These are phyloP conservation scores for Acanthochlamys bracteata DNA, from an alignment of 106 monocot genomes.

Conservation along the genomic window DNA sequence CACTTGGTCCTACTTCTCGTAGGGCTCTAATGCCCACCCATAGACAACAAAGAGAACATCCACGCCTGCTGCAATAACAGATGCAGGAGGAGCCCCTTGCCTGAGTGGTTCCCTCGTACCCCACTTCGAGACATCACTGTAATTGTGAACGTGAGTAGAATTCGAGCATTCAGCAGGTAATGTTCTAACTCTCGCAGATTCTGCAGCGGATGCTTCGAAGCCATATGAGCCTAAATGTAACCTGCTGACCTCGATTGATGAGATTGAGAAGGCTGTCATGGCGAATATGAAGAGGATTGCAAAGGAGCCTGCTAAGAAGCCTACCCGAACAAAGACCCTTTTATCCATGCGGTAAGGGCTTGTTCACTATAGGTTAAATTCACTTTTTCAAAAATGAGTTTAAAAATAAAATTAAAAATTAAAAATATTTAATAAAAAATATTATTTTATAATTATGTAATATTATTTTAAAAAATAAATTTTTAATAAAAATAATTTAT, in stretches of 20 bases:
- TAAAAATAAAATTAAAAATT: no score
- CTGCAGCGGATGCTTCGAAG: neutral
- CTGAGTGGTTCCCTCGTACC: conserved; percentile 15
- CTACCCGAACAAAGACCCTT: conserved; percentile 19
- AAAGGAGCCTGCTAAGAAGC: conserved; percentile 17
- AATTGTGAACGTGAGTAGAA: conserved; percentile 6
- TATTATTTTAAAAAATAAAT: no score
- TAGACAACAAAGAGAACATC: conserved; percentile 13
- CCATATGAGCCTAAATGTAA: conserved; percentile 15
- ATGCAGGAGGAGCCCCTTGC: conserved; percentile 5
- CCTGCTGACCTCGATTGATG: conserved; percentile 28
- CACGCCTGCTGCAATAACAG: neutral
- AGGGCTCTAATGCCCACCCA: neutral
- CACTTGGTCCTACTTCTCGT: neutral
- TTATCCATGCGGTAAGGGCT: conserved; percentile 60
- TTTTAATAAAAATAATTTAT: no score
- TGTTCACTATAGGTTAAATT: no score
- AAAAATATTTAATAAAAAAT: no score
- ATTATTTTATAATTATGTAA: no score
- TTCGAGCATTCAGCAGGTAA: neutral
- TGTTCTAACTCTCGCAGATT: conserved; percentile 1
- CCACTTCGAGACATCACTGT: conserved; percentile 13
- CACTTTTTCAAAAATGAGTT: no score
- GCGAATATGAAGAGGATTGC: conserved; percentile 16
- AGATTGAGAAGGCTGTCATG: conserved; percentile 38